Evolutionary conservation across 2,329 filamentous ascomycete species (phyloP).

Genomic region (Paraconiothyrium sp.): DNA sequence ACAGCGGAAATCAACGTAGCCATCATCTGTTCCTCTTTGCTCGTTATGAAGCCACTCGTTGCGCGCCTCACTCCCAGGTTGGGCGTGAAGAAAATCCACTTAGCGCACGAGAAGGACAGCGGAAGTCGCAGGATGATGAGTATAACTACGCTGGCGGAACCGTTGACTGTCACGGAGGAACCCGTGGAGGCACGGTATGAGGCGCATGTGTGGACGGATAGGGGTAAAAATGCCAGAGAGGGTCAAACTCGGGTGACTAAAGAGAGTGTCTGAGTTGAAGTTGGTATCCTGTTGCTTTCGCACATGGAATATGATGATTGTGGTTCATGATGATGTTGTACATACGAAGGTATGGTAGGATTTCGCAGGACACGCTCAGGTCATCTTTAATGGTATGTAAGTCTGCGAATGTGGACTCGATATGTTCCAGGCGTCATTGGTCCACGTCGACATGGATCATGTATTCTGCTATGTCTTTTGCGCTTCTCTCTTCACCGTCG

Average conservation of each 20-base stretch:
- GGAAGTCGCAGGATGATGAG: conserved; percentile 7
- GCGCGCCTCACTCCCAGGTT: conserved; percentile 46
- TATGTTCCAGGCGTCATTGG: too few relatives aligned
- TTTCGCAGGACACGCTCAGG: too few relatives aligned
- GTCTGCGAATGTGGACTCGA: too few relatives aligned
- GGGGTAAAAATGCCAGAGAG: not conserved
- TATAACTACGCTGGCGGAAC: not conserved
- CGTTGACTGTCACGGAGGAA: not conserved
- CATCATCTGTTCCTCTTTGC: conserved; percentile 56
- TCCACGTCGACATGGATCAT: not conserved
- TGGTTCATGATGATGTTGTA: too few relatives aligned
- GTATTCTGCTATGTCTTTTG: not conserved
- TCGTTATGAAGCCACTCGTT: conserved; percentile 55
- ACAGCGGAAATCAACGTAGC: conserved; percentile 55
- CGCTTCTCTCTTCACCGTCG: not conserved
- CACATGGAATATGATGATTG: too few relatives aligned
- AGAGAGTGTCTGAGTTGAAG: not conserved
- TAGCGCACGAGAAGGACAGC: conserved; percentile 13
- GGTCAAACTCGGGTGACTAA: not conserved
- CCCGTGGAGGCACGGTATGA: conserved; percentile 1
- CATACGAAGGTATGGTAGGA: too few relatives aligned
- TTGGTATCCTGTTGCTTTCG: too few relatives aligned
- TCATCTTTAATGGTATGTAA: too few relatives aligned
- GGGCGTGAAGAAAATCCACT: conserved; percentile 25
- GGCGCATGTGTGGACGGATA: conserved; percentile 1